Percentiles rank a stretch among this genome's conserved stretches.
These are phyloP conservation scores for Ailanthus altissimus DNA, from an alignment of 345 rosid genomes.

Conservation along the genomic window DNA sequence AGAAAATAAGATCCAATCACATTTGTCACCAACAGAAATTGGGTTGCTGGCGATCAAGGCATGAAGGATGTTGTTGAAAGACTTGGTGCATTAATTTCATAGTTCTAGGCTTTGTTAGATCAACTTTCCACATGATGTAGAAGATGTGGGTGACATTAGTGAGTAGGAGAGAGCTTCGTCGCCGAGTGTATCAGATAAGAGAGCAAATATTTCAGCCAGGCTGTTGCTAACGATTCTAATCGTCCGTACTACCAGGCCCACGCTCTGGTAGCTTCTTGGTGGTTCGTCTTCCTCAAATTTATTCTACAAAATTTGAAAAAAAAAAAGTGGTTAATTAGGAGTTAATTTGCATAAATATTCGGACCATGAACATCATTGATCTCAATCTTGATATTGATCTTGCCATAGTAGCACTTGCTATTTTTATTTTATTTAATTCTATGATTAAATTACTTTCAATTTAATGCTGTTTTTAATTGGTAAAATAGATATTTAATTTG, in stretches of 20 bases:
- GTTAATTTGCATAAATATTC: background rate
- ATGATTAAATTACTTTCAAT: too few species aligned
- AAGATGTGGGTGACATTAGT: conserved; percentile 80
- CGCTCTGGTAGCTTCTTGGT: conserved; percentile 65
- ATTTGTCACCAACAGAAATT: conserved; percentile 31
- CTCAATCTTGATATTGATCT: background rate
- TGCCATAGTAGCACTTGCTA: conserved; percentile 51
- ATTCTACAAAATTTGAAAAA: conserved; percentile 52
- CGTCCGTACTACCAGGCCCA: conserved; percentile 72
- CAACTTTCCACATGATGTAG: conserved; percentile 68
- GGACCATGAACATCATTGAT: background rate
- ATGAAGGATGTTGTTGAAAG: conserved; percentile 67
- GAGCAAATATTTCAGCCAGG: conserved; percentile 92
- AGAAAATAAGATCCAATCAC: conserved; percentile 59
- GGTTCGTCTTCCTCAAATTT: conserved; percentile 69
- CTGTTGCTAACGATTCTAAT: conserved; percentile 96
- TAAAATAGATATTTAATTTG: too few species aligned
- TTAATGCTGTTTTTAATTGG: too few species aligned
- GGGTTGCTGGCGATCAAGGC: conserved; percentile 45
- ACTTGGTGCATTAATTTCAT: conserved; percentile 63
- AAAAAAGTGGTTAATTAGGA: background rate
- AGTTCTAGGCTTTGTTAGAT: conserved; percentile 57
- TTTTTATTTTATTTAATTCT: too few species aligned
- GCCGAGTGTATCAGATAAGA: conserved; percentile 86
- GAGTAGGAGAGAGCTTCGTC: conserved; percentile 73